These are phyloP conservation scores for Paecilomyces sp. DNA, from an alignment of 2,329 filamentous ascomycete species.

Conservation along the genomic window DNA sequence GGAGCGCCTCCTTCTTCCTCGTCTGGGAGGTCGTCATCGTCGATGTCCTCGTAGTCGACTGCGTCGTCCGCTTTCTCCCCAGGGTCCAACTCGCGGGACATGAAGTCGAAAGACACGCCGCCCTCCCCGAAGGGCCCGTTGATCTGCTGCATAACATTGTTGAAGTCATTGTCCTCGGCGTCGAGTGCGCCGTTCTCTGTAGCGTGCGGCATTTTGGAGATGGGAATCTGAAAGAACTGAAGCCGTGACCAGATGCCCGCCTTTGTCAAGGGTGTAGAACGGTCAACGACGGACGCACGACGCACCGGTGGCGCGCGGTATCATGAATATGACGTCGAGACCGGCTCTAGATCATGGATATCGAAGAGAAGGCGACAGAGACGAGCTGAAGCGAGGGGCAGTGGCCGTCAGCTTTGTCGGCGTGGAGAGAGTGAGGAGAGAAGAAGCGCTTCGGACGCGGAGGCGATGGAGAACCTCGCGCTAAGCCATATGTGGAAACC, in stretches of 20 bases:
- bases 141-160: slow-evolving; percentile 35
- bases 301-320: neutral
- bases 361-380: neutral
- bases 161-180: slow-evolving; percentile 31
- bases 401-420: slow-evolving; percentile 2
- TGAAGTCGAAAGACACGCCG: slow-evolving; percentile 31
- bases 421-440: neutral
- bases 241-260: neutral
- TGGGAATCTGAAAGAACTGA: neutral
- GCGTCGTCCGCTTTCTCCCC: slow-evolving; percentile 87
- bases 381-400: slow-evolving; percentile 1
- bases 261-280: neutral
- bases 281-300: neutral
- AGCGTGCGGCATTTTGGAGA: slow-evolving; percentile 31
- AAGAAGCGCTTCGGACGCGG: neutral
- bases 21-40: slow-evolving; percentile 82
- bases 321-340: slow-evolving; percentile 5
- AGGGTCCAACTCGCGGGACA: slow-evolving; percentile 32
- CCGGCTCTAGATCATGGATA: slow-evolving; percentile 3
- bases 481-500: slow-evolving; percentile 20
- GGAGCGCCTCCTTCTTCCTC: slow-evolving; percentile 43
- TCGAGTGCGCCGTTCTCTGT: slow-evolving; percentile 20
- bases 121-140: slow-evolving; percentile 27
- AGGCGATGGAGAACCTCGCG: slow-evolving; percentile 4
- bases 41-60: slow-evolving; percentile 83